These are phyloP conservation scores for Aleurites moluccanus DNA, from an alignment of 441 rosid species.

Conservation along the genomic window DNA sequence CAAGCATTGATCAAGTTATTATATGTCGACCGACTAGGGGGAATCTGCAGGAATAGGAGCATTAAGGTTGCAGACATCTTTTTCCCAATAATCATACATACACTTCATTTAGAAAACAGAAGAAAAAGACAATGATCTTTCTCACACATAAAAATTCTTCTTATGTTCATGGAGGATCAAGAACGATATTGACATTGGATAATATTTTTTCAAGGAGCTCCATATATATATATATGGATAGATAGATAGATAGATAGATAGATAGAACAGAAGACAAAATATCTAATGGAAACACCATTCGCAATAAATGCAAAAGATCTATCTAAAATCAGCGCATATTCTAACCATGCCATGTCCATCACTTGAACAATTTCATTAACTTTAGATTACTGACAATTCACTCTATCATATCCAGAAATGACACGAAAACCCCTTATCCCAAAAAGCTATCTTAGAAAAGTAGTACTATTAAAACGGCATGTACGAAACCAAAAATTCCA, in stretches of 20 bases:
- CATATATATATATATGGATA: not conserved
- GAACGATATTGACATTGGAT: not conserved
- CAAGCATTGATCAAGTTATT: conserved; percentile 91
- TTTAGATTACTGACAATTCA: not conserved
- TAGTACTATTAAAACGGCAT: not conserved
- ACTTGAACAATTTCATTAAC: not conserved
- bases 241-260: too few relatives aligned
- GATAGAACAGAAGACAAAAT: not conserved
- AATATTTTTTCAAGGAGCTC: not conserved
- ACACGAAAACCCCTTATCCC: not conserved
- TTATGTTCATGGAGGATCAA: not conserved
- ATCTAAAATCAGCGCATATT: conserved; percentile 2
- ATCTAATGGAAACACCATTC: not conserved
- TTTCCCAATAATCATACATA: not conserved
- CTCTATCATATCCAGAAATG: not conserved
- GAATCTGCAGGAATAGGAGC: conserved; percentile 53
- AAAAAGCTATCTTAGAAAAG: not conserved
- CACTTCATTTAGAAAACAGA: not conserved
- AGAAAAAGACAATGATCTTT: not conserved
- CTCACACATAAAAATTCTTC: not conserved
- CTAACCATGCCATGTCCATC: not conserved
- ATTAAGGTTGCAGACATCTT: conserved; percentile 23
- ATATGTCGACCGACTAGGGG: conserved; percentile 86
- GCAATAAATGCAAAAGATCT: not conserved
- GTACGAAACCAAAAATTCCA: not conserved